Evolutionary conservation across 2,329 filamentous ascomycete species (phyloP).

Genomic region (Ceratocystiopsis brevicomis): DNA sequence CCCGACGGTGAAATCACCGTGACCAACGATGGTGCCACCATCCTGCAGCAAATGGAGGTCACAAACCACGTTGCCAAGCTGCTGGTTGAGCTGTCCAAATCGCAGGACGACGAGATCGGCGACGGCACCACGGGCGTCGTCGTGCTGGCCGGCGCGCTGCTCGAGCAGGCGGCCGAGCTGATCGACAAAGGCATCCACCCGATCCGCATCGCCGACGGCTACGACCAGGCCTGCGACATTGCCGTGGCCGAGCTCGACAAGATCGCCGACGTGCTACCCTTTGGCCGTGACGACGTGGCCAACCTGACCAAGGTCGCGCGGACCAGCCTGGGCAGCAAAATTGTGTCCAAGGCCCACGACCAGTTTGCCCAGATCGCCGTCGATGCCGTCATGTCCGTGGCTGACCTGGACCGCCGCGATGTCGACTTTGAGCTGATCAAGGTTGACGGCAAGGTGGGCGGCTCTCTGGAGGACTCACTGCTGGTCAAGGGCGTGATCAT

Average conservation of each 20-base stretch:
- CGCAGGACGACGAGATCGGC: conserved; percentile 96
- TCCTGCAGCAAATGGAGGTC: conserved; percentile 96
- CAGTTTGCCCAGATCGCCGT: conserved; percentile 96
- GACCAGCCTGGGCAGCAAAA: conserved; percentile 94
- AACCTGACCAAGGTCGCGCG: conserved; percentile 90
- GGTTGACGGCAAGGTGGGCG: conserved; percentile 95
- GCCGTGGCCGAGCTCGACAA: conserved; percentile 81
- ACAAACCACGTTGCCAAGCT: conserved; percentile 96
- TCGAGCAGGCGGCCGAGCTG: conserved; percentile 91
- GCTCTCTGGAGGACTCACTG: conserved; percentile 77
- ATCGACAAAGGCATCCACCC: conserved; percentile 99
- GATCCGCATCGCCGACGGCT: conserved; percentile 94
- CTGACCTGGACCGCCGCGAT: conserved; percentile 86
- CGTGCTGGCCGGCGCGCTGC: conserved; percentile 77
- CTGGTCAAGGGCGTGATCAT: conserved; percentile 96
- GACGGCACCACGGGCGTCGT: conserved; percentile 97
- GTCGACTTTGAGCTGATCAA: conserved; percentile 99
- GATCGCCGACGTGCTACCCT: conserved; percentile 82
- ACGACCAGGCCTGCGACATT: conserved; percentile 93
- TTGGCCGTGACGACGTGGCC: conserved; percentile 57
- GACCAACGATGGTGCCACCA: conserved; percentile 96
- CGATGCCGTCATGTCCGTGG: conserved; percentile 89
- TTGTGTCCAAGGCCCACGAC: conserved; percentile 96
- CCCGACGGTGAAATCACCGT: conserved; percentile 98
- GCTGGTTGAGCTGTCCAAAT: conserved; percentile 91